Evolutionary conservation across 1,284 basidiomycete species (phyloP).

Genomic region (Marasmius fiardii): DNA sequence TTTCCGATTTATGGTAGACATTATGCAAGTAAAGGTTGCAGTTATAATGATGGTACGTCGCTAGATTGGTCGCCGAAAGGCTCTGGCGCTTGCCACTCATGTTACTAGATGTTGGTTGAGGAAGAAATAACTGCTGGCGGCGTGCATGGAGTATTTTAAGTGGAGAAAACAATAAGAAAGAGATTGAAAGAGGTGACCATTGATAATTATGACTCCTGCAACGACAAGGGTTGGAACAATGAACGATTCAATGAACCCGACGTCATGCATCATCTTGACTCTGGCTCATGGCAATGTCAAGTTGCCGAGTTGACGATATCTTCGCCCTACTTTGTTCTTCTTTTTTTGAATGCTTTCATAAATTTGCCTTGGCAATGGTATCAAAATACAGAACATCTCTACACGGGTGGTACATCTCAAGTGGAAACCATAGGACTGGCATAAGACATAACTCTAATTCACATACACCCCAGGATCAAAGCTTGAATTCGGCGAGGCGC

Average conservation of each 20-base stretch:
- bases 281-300: too few relatives aligned
- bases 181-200: too few relatives aligned
- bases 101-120: neutral
- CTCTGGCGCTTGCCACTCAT: slow-evolving; percentile 23
- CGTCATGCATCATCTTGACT: too few relatives aligned
- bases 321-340: too few relatives aligned
- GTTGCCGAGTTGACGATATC: too few relatives aligned
- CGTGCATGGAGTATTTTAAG: neutral
- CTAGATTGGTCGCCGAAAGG: slow-evolving; percentile 44
- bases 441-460: neutral
- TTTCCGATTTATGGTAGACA: slow-evolving; percentile 27
- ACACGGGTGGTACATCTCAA: too few relatives aligned
- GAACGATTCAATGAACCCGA: too few relatives aligned
- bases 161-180: neutral
- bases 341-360: too few relatives aligned
- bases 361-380: neutral
- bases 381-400: neutral
- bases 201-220: too few relatives aligned
- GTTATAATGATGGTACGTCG: slow-evolving; percentile 39
- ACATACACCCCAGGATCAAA: neutral
- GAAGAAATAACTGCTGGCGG: neutral
- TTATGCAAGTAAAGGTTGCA: slow-evolving; percentile 48
- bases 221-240: too few relatives aligned
- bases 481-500: neutral
- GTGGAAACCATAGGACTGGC: too few relatives aligned